Evolutionary conservation across 2,329 filamentous ascomycete genomes (phyloP).

Genomic region (Claviceps spartinae): DNA sequence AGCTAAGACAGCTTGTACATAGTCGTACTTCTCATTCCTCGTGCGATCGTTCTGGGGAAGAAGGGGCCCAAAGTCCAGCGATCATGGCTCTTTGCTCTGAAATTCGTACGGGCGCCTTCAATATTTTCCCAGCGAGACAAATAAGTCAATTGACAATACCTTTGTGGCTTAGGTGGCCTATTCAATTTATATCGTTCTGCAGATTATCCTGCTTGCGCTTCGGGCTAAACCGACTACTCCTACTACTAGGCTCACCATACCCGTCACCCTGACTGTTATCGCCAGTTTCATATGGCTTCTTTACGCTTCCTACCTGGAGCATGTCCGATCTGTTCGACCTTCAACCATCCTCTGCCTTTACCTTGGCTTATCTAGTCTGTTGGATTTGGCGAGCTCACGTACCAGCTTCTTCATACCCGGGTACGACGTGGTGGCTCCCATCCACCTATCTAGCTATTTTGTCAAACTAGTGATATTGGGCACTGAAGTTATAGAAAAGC

Average conservation of each 20-base stretch:
- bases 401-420: constrained; percentile 18
- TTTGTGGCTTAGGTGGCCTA: not conserved
- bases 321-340: constrained; percentile 18
- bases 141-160: not conserved
- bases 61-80: constrained; percentile 4
- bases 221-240: constrained; percentile 8
- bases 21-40: constrained; percentile 5
- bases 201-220: constrained; percentile 9
- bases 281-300: constrained; percentile 8
- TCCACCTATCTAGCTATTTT: constrained; percentile 14
- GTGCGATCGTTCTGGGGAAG: constrained; percentile 3
- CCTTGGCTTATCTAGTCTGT: constrained; percentile 16
- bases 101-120: constrained; percentile 5
- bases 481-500: constrained; percentile 2
- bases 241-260: constrained; percentile 9
- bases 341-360: constrained; percentile 19
- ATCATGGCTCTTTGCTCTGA: constrained; percentile 8
- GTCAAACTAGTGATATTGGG: constrained; percentile 17
- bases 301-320: constrained; percentile 18
- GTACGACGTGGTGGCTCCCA: constrained; percentile 9
- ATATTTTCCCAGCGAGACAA: not conserved
- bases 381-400: constrained; percentile 19
- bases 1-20: not conserved
- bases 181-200: constrained; percentile 6
- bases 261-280: constrained; percentile 8